A percentile compares a stretch with the other conserved stretches of the same genome.
Conservation (phyloP, 495 filamentous ascomycete species). For the Neurospora sp. region DNA sequence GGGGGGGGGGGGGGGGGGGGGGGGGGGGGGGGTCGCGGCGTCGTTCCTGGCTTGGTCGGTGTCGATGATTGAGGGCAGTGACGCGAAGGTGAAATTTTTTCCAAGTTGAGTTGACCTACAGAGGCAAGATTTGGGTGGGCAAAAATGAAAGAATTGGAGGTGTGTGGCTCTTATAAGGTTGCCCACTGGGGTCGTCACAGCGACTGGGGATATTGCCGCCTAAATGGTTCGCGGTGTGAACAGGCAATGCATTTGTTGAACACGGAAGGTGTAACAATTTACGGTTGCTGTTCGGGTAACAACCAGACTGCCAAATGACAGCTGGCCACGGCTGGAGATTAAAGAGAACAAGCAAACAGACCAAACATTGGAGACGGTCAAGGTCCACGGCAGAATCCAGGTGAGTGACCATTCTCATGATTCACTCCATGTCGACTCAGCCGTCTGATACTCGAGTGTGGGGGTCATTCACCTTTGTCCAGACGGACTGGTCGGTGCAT, state of each 20-base stretch:
- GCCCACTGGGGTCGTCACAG: too few relatives aligned
- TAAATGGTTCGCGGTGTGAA: not conserved
- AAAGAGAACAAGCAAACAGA: not conserved
- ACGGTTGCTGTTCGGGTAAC: not conserved
- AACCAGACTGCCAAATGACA: not conserved
- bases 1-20: too few relatives aligned
- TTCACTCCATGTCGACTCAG: not conserved
- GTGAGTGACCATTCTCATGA: not conserved
- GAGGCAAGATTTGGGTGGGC: too few relatives aligned
- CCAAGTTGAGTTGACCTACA: too few relatives aligned
- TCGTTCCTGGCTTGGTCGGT: not conserved
- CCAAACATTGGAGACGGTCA: not conserved
- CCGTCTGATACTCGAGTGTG: not conserved
- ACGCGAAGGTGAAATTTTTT: too few relatives aligned
- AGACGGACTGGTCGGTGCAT: not conserved
- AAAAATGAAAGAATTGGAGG: too few relatives aligned
- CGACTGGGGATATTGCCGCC: too few relatives aligned
- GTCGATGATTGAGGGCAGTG: not conserved
- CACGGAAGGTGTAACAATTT: not conserved
- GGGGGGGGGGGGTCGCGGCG: not conserved
- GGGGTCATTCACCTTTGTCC: not conserved
- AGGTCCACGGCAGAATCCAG: not conserved
- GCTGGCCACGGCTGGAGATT: not conserved
- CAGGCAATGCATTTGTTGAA: not conserved
- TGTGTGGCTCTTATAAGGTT: too few relatives aligned